Evolutionary conservation across 202 grass and related monocot species (phyloP).

Genomic region (Elaeis oleifera): DNA sequence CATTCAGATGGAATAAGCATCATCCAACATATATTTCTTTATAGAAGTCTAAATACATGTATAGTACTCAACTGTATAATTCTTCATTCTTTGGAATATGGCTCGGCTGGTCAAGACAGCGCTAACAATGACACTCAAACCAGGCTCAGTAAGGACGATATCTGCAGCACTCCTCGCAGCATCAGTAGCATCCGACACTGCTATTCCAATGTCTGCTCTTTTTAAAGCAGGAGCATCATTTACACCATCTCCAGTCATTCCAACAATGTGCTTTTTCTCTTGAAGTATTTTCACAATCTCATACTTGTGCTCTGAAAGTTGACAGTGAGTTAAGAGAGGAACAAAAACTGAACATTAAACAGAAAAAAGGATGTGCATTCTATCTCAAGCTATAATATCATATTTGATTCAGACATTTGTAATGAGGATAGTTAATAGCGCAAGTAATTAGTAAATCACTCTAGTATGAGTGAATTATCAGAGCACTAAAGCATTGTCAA

Average conservation of each 20-base stretch:
- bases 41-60: neutral
- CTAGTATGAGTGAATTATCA: too few relatives aligned
- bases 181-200: constrained; percentile 68
- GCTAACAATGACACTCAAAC: constrained; percentile 60
- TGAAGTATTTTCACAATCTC: constrained; percentile 75
- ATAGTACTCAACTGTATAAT: constrained; percentile 50
- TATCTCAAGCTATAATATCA: too few relatives aligned
- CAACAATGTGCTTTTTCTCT: constrained; percentile 40
- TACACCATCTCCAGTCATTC: constrained; percentile 78
- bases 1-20: constrained; percentile 10
- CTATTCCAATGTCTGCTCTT: constrained; percentile 74
- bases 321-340: neutral
- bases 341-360: neutral
- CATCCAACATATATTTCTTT: neutral
- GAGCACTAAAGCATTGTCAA: neutral
- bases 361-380: neutral
- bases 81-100: constrained; percentile 86
- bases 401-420: too few relatives aligned
- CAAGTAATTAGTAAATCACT: too few relatives aligned
- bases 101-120: constrained; percentile 61
- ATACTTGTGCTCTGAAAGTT: constrained; percentile 56
- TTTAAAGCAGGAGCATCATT: constrained; percentile 73
- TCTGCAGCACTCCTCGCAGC: constrained; percentile 67
- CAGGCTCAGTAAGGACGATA: constrained; percentile 76
- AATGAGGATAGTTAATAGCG: too few relatives aligned